phyloP scores from a whole-genome alignment of 306 rosid genomes.

The Parietaria judaica region DNA sequence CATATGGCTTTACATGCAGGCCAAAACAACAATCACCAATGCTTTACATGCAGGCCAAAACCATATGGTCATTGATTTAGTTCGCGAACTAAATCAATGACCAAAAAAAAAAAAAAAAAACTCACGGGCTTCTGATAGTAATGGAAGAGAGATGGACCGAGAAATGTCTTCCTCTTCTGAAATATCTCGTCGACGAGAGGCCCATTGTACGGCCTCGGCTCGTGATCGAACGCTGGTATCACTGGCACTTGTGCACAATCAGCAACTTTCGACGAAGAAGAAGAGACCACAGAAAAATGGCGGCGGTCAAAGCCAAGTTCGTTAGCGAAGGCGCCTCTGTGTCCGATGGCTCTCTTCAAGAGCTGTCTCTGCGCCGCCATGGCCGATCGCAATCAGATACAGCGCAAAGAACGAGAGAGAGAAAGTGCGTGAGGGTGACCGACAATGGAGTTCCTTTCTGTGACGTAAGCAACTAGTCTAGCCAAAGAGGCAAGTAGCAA shows the following conservation, averaged over 20 bases:
- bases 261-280: slow-evolving; percentile 19
- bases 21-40: no score
- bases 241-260: slow-evolving; percentile 18
- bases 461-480: no score
- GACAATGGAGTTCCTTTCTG: no score
- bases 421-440: not conserved
- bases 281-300: slow-evolving; percentile 22
- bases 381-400: slow-evolving; percentile 14
- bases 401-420: not conserved
- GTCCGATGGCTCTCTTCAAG: slow-evolving; percentile 27
- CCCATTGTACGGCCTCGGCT: slow-evolving; percentile 56
- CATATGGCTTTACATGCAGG: no score
- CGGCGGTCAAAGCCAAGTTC: not conserved
- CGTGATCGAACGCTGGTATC: slow-evolving; percentile 61
- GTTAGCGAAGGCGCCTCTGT: slow-evolving; percentile 11
- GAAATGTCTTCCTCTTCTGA: slow-evolving; percentile 63
- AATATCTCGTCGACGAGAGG: slow-evolving; percentile 61
- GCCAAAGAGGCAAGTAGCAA: no score
- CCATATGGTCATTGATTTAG: no score
- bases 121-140: slow-evolving; percentile 79
- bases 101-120: not conserved
- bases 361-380: slow-evolving; percentile 49
- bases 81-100: no score
- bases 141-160: slow-evolving; percentile 82
- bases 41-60: no score